A percentile compares a stretch with the other conserved stretches of the same genome.
Evolutionary conservation across 805 yeast genomes (phyloP).

Genomic region (Ogataea chonburiensis): DNA sequence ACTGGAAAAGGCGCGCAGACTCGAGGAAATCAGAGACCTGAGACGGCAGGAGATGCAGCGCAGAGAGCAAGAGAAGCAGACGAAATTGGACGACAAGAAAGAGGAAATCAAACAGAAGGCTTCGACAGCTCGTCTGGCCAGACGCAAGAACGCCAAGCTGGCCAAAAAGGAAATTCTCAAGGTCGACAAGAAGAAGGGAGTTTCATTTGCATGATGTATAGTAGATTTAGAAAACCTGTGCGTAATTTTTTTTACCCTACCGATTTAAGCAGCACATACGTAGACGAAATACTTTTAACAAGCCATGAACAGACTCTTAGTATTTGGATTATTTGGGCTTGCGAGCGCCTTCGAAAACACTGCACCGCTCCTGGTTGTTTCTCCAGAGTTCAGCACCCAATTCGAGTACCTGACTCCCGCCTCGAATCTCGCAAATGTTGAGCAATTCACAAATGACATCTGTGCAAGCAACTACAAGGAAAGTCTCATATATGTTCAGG

Average conservation of each 20-base stretch:
- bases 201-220: slow-evolving; percentile 45
- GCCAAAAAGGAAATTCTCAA: slow-evolving; percentile 28
- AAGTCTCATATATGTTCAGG: slow-evolving; percentile 17
- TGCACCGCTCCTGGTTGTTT: slow-evolving; percentile 31
- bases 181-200: slow-evolving; percentile 39
- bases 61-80: slow-evolving; percentile 68
- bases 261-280: slow-evolving; percentile 12
- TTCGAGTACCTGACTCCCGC: slow-evolving; percentile 22
- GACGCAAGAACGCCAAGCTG: slow-evolving; percentile 54
- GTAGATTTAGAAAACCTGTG: neutral
- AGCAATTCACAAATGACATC: slow-evolving; percentile 16
- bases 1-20: slow-evolving; percentile 81
- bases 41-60: slow-evolving; percentile 85
- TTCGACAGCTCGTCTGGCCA: slow-evolving; percentile 61
- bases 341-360: slow-evolving; percentile 32
- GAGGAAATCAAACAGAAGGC: slow-evolving; percentile 73
- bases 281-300: slow-evolving; percentile 10
- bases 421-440: slow-evolving; percentile 4
- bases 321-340: slow-evolving; percentile 9
- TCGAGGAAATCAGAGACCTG: slow-evolving; percentile 86
- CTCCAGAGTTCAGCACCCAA: slow-evolving; percentile 7
- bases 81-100: slow-evolving; percentile 73
- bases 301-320: slow-evolving; percentile 8
- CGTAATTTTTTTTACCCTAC: slow-evolving; percentile 7
- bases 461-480: slow-evolving; percentile 18